These are phyloP conservation scores for Kwoniella botswanensis DNA, from an alignment of 768 basidiomycete genomes.

Conservation along the genomic window DNA sequence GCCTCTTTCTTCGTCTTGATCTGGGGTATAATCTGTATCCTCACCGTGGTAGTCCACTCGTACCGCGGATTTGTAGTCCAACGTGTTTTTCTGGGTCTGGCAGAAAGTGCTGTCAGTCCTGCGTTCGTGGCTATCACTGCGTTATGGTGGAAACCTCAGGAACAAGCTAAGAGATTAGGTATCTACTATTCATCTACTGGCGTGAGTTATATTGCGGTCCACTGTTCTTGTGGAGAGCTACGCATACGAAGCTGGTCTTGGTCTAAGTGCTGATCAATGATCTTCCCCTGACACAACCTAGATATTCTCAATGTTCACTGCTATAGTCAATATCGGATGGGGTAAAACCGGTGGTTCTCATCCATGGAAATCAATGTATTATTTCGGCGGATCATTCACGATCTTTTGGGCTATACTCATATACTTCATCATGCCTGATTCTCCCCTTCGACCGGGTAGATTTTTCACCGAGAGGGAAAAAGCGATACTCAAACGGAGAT, in stretches of 20 bases:
- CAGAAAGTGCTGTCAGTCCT: conserved; percentile 55
- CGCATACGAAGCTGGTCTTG: too few relatives aligned
- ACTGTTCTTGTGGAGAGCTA: too few relatives aligned
- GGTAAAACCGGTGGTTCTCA: conserved; percentile 42
- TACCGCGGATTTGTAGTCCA: conserved; percentile 52
- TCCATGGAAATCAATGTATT: conserved; percentile 57
- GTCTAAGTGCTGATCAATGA: not conserved
- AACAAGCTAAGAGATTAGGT: conserved; percentile 56
- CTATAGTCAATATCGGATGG: conserved; percentile 58
- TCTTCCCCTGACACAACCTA: not conserved
- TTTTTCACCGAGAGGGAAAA: conserved; percentile 52
- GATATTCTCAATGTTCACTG: conserved; percentile 58
- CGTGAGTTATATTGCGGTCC: conserved; percentile 16
- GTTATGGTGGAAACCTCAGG: conserved; percentile 58
- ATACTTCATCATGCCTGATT: conserved; percentile 54
- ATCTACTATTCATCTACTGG: conserved; percentile 58
- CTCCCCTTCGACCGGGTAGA: conserved; percentile 46
- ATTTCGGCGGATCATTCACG: conserved; percentile 56
- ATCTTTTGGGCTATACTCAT: conserved; percentile 54
- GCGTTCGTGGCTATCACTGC: conserved; percentile 58
- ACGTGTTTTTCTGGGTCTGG: conserved; percentile 52
- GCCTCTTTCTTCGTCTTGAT: conserved; percentile 39
- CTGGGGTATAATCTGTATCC: conserved; percentile 50
- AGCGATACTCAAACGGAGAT: conserved; percentile 34
- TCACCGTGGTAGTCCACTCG: conserved; percentile 43